Base-by-base conservation (phyloP, 495 filamentous ascomycete species). In the Aspergillus ellipticus region DNA sequence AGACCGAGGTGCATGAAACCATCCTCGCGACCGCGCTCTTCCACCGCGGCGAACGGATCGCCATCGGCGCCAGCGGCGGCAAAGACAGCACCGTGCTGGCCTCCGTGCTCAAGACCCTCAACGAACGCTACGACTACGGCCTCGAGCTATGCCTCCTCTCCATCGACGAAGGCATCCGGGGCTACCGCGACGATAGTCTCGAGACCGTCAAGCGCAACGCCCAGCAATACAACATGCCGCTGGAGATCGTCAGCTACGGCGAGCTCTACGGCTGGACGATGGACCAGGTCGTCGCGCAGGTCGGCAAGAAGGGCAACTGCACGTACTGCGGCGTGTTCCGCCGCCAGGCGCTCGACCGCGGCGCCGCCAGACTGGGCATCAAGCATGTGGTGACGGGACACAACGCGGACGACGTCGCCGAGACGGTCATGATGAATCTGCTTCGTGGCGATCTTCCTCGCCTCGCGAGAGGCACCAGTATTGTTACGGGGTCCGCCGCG, bases 181-280 rank as follows among this genome's bases (percentile, higher is more conserved):
- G 94, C 2, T 98, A 98, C 66, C 83, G 94, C 50, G 94, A 98
- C 69, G 92, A 97, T 74, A 92, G 88, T 7, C 79, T 98, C 0
- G 91, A 97, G 70, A 96, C 94, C 0, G 94, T 98, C 49, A 96
- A 96, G 80, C 77, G 92, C 59, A 97, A 98, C 65, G 88, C 92
- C 2, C 64, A 79, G 11, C 92, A 97, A 67, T 96, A 96, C 67
- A 82, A 85, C 11, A 93, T 98, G 89, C 83, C 88, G 2, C 76
- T 98, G 29, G 87, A 87, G 62, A 94, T 98, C 45, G 83, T 98
- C 22, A 89, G 93, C 42, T 98, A 98, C 68, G 86, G 84, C 35
- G 93, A 97, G 68, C 78, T 98, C 4, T 98, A 97, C 68, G 94
- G 95, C 2, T 98, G 94, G 94, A 97, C 92, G 9, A 98, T 98